Base-by-base conservation (phyloP, 2,329 filamentous ascomycete species). In the Cytospora schulzeri region DNA sequence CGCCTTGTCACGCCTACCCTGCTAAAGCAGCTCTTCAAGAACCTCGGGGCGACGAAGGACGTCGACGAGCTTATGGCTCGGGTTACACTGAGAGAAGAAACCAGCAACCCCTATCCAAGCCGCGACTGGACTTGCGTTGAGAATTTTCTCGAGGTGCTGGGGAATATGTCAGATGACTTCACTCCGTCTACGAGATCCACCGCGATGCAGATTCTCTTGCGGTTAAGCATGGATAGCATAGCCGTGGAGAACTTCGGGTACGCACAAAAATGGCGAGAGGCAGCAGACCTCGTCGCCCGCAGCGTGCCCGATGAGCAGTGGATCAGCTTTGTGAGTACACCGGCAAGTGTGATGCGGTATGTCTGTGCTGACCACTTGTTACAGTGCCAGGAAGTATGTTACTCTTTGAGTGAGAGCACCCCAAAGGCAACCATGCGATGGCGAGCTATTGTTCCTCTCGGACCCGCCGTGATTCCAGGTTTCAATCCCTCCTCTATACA, bases 401-500 rank as follows among this genome's bases (percentile, higher is more conserved):
- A 74, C n/a, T 78, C 78, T 6, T 66, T 89, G 5, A 78, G 81
- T 68, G 71, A 71, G 24, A 78, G 77, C 52, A 77, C 88, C 64
- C 76, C 73, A 31, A 80, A 82, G 67, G 74, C 81, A 2, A 71
- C 79, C 14, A 77, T 91, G 2, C 84, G 87, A 61, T 80, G 82
- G 62, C 83, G 85, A 53, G 78, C 88, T 5, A 77, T 92, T 14
- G 76, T 81, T 22, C 80, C 82, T 52, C 80, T 94, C 19, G 86
- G 90, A 0, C 77, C 83, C 12, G 79, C 77, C 7, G 81, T 78
- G 0, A 38, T 48, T 24, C 8, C 57, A 45, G 48, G n/a, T 29
- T 2, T n/a, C 14, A 14, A 12, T 48, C 12, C 45, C 12, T 14
- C 33, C 17, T 4, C 53, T 19, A 14, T 48, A 14, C 29, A 62